Base-by-base conservation (phyloP, 1,284 basidiomycete genomes). In the Hemileia vastatrix region DNA sequence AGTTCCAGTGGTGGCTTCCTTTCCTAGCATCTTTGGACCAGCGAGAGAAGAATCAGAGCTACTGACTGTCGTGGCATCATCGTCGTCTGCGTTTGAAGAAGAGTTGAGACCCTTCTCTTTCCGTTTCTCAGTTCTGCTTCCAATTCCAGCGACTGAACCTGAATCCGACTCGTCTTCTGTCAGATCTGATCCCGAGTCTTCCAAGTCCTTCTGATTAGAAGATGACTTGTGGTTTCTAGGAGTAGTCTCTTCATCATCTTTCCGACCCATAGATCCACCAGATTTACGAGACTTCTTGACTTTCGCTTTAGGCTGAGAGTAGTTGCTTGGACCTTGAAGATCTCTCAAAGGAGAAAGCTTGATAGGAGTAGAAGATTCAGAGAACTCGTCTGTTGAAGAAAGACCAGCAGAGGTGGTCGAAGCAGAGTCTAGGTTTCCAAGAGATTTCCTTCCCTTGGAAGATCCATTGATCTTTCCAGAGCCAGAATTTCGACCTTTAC, bases 1-100 rank as follows among this genome's bases (percentile, higher is more conserved):
- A 8, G 71, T 69, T 43, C 74, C 73, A 4, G 72, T 72, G 59
- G 70, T 70, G 24, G 73, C 73, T 13, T 71, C 66, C 51, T 73
- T 72, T 31, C 73, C 73, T 1, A 75, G 66, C 67, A 74, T 74
- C 64, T 71, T 70, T 13, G 73, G 73, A 4, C 70, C 72, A 13
- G 65, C 57, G 8, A 68, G 70, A 40, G 66, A 66, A 15, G 68
- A 67, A 48, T 67, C 67, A 6, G 61, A 45, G 53, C 66, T 65
- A 18, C 51, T 33, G 32, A 33, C 51, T 6, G n/a, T 53, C 18
- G 51, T 23, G 18, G 32, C 51, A 40, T 40, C 51, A 24, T 40
- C 32, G 18, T 53, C 51, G 40, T 33, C 32, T 33, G 32, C 51
- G 51, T 40, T 40, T 24, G 32, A 40, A 23, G 32, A 33, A 19